Percentiles rank a stretch among this genome's conserved stretches.
Conservation (phyloP, 2,329 filamentous ascomycete species). For the Amesomyces nigricolor region DNA sequence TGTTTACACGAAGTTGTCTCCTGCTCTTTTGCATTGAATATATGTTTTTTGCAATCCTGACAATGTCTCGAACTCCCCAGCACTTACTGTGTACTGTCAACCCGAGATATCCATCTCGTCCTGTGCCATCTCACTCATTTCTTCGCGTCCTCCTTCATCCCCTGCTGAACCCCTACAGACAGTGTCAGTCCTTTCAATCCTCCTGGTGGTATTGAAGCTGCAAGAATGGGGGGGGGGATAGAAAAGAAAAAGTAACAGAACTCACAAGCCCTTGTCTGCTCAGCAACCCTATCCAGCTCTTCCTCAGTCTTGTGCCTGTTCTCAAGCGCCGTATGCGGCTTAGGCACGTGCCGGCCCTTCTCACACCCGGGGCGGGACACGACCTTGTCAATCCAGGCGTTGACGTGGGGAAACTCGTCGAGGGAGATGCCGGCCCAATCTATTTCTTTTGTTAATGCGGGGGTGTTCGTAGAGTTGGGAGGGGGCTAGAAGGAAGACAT, state of each 20-base stretch:
- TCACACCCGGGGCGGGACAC: constrained; percentile 64
- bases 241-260: too few species aligned
- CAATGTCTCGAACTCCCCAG: too few species aligned
- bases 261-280: constrained; percentile 42
- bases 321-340: constrained; percentile 52
- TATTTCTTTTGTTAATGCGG: background rate
- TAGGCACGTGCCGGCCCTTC: constrained; percentile 65
- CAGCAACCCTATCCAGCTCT: constrained; percentile 48
- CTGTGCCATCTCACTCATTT: constrained; percentile 27
- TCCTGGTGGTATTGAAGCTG: too few species aligned
- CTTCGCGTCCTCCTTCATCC: constrained; percentile 57
- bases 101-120: too few species aligned
- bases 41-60: too few species aligned
- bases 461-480: background rate
- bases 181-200: too few species aligned
- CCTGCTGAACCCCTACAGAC: constrained; percentile 46
- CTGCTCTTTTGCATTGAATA: too few species aligned
- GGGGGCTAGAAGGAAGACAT: constrained; percentile 19
- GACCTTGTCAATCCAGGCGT: constrained; percentile 72
- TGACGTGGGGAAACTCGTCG: constrained; percentile 64
- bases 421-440: constrained; percentile 25
- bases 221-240: too few species aligned
- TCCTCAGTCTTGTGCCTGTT: constrained; percentile 34
- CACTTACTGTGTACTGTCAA: too few species aligned
- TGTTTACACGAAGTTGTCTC: too few species aligned